These are phyloP conservation scores for Lippia alba DNA, from an alignment of 305 asterid genomes.

Conservation along the genomic window DNA sequence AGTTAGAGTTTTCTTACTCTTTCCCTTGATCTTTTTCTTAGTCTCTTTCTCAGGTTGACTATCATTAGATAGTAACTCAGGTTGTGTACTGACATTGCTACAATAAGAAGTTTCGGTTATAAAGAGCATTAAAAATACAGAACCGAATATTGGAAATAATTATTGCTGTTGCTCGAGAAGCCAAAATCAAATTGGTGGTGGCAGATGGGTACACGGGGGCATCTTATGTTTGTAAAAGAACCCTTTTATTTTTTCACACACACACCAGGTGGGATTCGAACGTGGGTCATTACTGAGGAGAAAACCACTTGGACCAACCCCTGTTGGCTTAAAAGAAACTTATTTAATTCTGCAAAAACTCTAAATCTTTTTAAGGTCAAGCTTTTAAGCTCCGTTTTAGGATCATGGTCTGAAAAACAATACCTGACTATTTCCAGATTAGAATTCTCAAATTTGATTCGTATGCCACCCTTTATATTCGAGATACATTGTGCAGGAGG, in stretches of 20 bases:
- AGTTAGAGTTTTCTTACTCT: constrained; percentile 51
- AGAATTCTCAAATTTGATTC: not conserved
- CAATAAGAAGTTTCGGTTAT: constrained; percentile 24
- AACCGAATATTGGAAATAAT: constrained; percentile 18
- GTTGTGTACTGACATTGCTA: constrained; percentile 40
- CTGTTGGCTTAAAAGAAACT: too few species aligned
- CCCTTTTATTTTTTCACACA: too few species aligned
- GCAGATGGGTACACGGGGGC: not conserved
- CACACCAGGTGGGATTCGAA: too few species aligned
- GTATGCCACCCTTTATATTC: too few species aligned
- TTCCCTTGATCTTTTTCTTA: constrained; percentile 57
- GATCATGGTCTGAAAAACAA: not conserved
- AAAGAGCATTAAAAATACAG: not conserved
- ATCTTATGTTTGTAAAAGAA: not conserved
- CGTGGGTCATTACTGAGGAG: too few species aligned
- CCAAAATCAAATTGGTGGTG: not conserved
- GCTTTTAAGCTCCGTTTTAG: not conserved
- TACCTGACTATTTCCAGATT: not conserved
- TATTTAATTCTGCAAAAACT: not conserved
- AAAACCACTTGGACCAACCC: too few species aligned
- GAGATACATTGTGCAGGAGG: constrained; percentile 17
- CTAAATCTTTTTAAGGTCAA: not conserved
- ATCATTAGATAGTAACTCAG: constrained; percentile 44
- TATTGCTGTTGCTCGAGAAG: not conserved
- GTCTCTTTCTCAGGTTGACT: constrained; percentile 44